Base-by-base conservation (phyloP, 179 eudicot species). In the Sideroxylon spinosum region DNA sequence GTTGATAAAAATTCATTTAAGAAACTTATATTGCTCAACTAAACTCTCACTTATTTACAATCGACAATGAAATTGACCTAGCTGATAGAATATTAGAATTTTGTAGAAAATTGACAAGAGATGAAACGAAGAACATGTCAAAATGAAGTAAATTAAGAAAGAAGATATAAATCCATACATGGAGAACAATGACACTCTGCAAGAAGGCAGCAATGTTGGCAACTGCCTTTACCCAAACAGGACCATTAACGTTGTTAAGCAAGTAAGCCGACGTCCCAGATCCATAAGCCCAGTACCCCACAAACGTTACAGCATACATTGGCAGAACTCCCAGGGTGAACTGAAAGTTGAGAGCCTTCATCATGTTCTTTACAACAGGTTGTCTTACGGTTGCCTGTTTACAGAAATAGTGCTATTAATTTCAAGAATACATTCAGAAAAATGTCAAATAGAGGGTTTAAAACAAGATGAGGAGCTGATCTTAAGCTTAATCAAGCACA, bases 201-300 rank as follows among this genome's bases (percentile, higher is more conserved):
- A 93, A 78, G 74, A 91, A 93, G 53, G 94, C 91, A 29, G 94
- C 29, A 64, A 89, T 72, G 73, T 90, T 95, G 26, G 93, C 98
- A 6, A 85, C 25, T 5, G 86, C 78, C 84, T 88, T 95, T 76
- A 88, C 81, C 98, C 97, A 95, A 65, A 81, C 86, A 0, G 98
- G 93, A 57, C 98, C 98, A 6, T 73, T 78, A 53, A 95, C 93
- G 25, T 82, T 88, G 80, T 82, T 87, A 57, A 91, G 93, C 82
- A 95, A 81, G 78, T 90, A 93, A 28, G 89, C 49, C 11, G 92
- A 80, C 0, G 95, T 80, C 3, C 71, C 52, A 14, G 89, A 76
- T 68, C 98, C 98, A 69, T 93, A 95, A n/a, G 98, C 98, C 98
- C 98, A 95, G 74, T 95, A 95, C 0, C 98, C 98, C 0, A 90